These are phyloP conservation scores for Magnolia changhungtana DNA, from an alignment of 164 flowering plant species.

Conservation along the genomic window DNA sequence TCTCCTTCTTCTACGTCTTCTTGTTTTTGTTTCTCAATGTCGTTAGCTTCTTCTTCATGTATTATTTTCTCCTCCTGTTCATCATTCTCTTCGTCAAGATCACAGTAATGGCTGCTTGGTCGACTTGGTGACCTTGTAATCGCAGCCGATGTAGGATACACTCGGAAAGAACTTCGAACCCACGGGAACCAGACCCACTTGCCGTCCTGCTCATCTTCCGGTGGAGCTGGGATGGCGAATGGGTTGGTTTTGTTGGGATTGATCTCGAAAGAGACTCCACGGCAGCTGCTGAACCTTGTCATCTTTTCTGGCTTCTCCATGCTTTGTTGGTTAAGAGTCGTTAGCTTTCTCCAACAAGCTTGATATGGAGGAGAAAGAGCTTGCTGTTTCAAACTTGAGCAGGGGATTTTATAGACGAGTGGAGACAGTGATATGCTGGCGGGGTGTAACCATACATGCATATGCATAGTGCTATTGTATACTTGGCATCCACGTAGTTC, in stretches of 20 bases:
- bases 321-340: too few relatives aligned
- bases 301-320: not conserved
- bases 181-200: constrained; percentile 16
- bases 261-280: constrained; percentile 28
- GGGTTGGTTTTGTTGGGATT: constrained; percentile 14
- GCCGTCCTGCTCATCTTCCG: constrained; percentile 2
- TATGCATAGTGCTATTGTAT: too few relatives aligned
- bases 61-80: not conserved
- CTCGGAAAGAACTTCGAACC: constrained; percentile 8
- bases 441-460: too few relatives aligned
- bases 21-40: constrained; percentile 13
- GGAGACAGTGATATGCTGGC: too few relatives aligned
- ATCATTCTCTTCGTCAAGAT: constrained; percentile 25
- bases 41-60: not conserved
- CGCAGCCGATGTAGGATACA: constrained; percentile 3
- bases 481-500: too few relatives aligned
- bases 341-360: too few relatives aligned
- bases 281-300: constrained; percentile 20
- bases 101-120: constrained; percentile 54
- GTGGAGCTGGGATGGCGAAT: constrained; percentile 7
- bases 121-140: constrained; percentile 22
- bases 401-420: too few relatives aligned
- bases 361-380: too few relatives aligned
- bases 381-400: too few relatives aligned
- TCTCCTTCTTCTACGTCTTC: not conserved